phyloP scores from a whole-genome alignment of 2,329 filamentous ascomycete genomes.

The Ophiostoma perfectum region DNA sequence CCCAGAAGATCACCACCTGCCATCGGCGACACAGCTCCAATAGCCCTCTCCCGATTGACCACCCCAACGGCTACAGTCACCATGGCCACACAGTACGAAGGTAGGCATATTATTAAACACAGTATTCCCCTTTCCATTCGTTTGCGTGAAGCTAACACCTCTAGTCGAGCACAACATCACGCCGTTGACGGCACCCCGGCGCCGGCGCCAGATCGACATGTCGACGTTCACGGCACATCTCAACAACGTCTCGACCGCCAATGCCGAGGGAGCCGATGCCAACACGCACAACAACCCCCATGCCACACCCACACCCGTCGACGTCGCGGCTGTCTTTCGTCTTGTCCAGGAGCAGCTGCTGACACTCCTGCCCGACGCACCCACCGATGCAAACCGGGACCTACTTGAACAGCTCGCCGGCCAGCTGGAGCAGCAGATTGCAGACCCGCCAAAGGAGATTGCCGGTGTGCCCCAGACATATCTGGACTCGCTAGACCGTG shows the following conservation, averaged over 20 bases:
- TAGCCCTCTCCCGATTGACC: neutral
- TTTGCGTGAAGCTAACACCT: neutral
- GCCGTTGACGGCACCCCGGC: constrained; percentile 37
- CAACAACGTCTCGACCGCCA: constrained; percentile 43
- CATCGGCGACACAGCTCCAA: constrained; percentile 7
- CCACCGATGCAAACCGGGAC: constrained; percentile 42
- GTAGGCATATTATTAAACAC: constrained; percentile 30
- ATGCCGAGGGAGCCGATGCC: constrained; percentile 27
- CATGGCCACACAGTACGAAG: constrained; percentile 56
- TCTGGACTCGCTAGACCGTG: constrained; percentile 55
- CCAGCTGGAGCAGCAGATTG: constrained; percentile 46
- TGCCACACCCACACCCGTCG: constrained; percentile 55
- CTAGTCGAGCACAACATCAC: constrained; percentile 62
- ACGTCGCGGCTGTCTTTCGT: constrained; percentile 52
- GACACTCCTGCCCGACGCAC: constrained; percentile 46
- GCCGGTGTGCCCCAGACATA: constrained; percentile 55
- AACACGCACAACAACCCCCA: constrained; percentile 44
- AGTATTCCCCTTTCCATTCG: neutral
- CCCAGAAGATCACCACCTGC: neutral
- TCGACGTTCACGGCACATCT: constrained; percentile 56
- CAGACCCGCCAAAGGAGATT: constrained; percentile 47
- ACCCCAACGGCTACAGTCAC: constrained; percentile 22
- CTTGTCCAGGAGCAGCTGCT: constrained; percentile 56
- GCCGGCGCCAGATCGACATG: constrained; percentile 57
- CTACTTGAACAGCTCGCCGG: constrained; percentile 48